Base-by-base conservation (phyloP, 139 green algal species). In the Pleodorina starrii region DNA sequence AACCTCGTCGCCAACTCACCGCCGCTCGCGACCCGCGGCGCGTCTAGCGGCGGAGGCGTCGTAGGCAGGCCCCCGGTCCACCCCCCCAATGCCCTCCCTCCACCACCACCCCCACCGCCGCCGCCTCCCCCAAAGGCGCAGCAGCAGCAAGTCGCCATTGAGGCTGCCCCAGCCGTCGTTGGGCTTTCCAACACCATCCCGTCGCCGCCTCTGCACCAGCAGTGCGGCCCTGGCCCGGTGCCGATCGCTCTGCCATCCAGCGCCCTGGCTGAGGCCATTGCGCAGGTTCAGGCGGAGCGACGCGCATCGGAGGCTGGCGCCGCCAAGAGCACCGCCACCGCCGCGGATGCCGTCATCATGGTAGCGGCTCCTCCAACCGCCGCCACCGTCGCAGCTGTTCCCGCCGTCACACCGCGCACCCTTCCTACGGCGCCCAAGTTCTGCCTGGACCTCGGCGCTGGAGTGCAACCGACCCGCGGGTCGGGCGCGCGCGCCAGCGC, bases 251-350 rank as follows among this genome's bases (percentile, higher is more conserved):
- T 48, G 36, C 29, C 80, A 12, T 29, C n/a, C 44, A 88, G 23
- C 11, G 44, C 82, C 17, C 46, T 88, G 44, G 82, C 82, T 0
- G 82, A 88, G 44, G 82, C 82, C 23, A 88, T 88, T 35, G 82
- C 81, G 2, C 32, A 54, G 2, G 60, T 36, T 1, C 60, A 66
- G n/a, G 81, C 82, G 1, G 63, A 88, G 66, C 43, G 82, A 25
- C 63, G 82, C 2, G 82, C 43, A 32, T 88, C 82, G 10, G 82
- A 88, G 68, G 82, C 44, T 5, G 82, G 82, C 19, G 63, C 9
- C 42, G n/a, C n/a, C 7, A 66, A 38, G 6, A 36, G 48, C 6
- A 16, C 19, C 6, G 69, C 50, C 27, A 32, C 69, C 38, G 36
- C 6, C 7, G 69, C n/a, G 27, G 44, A 27, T 27, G 4, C 35